Conservation (phyloP, 768 basidiomycete species). For the Tricholoma bakamatsutake region DNA sequence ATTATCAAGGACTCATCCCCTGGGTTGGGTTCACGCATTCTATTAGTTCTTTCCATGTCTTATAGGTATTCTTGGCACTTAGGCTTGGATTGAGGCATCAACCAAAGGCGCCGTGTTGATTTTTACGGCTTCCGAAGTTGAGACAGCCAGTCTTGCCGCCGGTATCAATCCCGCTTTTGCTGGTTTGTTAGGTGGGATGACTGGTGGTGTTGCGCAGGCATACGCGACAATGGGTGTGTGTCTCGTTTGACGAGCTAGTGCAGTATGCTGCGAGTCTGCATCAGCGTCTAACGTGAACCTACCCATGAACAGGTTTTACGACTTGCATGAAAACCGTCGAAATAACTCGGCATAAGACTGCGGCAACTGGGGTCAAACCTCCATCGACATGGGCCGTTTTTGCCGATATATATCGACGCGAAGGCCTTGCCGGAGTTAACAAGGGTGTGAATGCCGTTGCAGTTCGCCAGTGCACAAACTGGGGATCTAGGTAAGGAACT, state of each 20-base stretch:
- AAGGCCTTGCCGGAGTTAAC: constrained; percentile 95
- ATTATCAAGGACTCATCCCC: constrained; percentile 98
- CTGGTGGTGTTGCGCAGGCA: constrained; percentile 94
- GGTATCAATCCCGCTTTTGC: constrained; percentile 77
- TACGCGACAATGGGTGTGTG: constrained; percentile 99
- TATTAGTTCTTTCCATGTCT: not conserved
- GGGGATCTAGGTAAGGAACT: constrained; percentile 74
- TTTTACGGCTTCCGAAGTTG: constrained; percentile 95
- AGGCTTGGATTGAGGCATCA: constrained; percentile 99
- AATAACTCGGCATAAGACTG: constrained; percentile 94
- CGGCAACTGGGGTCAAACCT: constrained; percentile 75
- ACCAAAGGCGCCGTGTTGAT: constrained; percentile 96
- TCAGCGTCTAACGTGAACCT: constrained; percentile 4
- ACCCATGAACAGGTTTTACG: constrained; percentile 71
- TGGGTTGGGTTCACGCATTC: constrained; percentile 57
- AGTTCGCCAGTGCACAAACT: constrained; percentile 88
- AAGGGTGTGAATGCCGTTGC: constrained; percentile 98
- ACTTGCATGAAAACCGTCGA: constrained; percentile 99
- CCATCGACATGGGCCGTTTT: constrained; percentile 94
- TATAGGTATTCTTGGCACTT: constrained; percentile 2
- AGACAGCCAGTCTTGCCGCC: constrained; percentile 54
- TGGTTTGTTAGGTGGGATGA: constrained; percentile 95
- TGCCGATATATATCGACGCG: constrained; percentile 87
- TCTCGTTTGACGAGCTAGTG: constrained; percentile 10
- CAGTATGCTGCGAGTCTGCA: not conserved